These are phyloP conservation scores for Curvularia lunata DNA, from an alignment of 2,329 filamentous ascomycete genomes.

Conservation along the genomic window DNA sequence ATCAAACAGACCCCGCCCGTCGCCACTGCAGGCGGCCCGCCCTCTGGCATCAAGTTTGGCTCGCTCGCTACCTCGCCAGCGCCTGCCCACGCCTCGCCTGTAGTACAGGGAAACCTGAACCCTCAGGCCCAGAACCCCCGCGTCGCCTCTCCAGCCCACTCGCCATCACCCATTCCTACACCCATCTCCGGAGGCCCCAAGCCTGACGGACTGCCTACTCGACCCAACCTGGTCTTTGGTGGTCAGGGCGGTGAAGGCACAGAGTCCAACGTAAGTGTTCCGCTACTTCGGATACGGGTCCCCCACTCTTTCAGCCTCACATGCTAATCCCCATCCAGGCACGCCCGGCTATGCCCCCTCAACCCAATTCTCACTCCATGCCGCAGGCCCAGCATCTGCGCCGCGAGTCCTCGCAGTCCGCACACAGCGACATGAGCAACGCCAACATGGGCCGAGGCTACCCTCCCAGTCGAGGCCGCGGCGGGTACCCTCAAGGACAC, in stretches of 20 bases:
- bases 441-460: constrained; percentile 55
- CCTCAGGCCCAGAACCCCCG: constrained; percentile 67
- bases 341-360: constrained; percentile 67
- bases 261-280: constrained; percentile 72
- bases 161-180: constrained; percentile 91
- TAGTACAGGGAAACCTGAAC: constrained; percentile 66
- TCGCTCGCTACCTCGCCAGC: constrained; percentile 69
- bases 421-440: constrained; percentile 75
- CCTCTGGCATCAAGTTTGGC: constrained; percentile 76
- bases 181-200: constrained; percentile 84
- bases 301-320: constrained; percentile 2
- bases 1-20: constrained; percentile 77
- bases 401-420: constrained; percentile 84
- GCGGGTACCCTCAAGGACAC: constrained; percentile 54
- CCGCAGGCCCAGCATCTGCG: constrained; percentile 78
- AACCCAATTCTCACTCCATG: constrained; percentile 43
- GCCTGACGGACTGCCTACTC: constrained; percentile 74
- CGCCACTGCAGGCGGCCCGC: constrained; percentile 56
- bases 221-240: constrained; percentile 77
- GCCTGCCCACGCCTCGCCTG: constrained; percentile 69
- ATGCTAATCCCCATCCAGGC: constrained; percentile 58
- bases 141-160: constrained; percentile 82
- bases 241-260: constrained; percentile 75
- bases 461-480: constrained; percentile 54
- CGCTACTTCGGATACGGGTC: constrained; percentile 6